Percentiles rank a stretch among this genome's conserved stretches.
Conservation (phyloP, 495 filamentous ascomycete genomes). For the Penicillium ochrochloron region DNA sequence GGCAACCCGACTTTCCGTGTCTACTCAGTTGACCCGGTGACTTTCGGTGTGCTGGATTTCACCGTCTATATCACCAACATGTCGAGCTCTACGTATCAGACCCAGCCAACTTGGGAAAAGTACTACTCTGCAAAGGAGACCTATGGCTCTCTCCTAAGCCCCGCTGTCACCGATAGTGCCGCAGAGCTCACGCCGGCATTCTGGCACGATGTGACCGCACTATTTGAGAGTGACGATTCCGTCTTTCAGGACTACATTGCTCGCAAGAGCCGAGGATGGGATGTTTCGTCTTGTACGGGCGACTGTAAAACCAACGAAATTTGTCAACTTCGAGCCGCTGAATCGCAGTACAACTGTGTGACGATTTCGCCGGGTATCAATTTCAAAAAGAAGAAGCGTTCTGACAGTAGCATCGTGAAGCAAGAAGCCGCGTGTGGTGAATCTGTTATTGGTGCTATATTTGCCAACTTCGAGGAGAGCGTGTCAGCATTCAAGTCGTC, state of each 20-base stretch:
- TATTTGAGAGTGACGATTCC: conserved; percentile 41
- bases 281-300: conserved; percentile 38
- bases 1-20: conserved; percentile 59
- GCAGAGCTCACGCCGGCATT: conserved; percentile 58
- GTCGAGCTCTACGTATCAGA: conserved; percentile 46
- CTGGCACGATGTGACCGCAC: conserved; percentile 59
- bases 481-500: conserved; percentile 17
- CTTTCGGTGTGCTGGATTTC: conserved; percentile 55
- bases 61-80: conserved; percentile 58
- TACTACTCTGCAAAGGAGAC: conserved; percentile 59
- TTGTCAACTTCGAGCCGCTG: conserved; percentile 44
- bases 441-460: conserved; percentile 22
- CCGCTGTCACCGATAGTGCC: conserved; percentile 39
- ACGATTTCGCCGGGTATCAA: conserved; percentile 28
- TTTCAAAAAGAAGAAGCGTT: conserved; percentile 27
- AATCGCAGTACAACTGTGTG: conserved; percentile 39
- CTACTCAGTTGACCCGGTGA: conserved; percentile 58
- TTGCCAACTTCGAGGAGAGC: conserved; percentile 18
- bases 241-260: conserved; percentile 46
- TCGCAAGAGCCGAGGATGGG: conserved; percentile 46
- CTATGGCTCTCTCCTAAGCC: conserved; percentile 51
- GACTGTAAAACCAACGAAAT: conserved; percentile 47
- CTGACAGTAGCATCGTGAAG: background rate
- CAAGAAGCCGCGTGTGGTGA: conserved; percentile 18
- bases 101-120: conserved; percentile 50